Conservation (phyloP, 805 yeast species). For the Lachancea sp. region DNA sequence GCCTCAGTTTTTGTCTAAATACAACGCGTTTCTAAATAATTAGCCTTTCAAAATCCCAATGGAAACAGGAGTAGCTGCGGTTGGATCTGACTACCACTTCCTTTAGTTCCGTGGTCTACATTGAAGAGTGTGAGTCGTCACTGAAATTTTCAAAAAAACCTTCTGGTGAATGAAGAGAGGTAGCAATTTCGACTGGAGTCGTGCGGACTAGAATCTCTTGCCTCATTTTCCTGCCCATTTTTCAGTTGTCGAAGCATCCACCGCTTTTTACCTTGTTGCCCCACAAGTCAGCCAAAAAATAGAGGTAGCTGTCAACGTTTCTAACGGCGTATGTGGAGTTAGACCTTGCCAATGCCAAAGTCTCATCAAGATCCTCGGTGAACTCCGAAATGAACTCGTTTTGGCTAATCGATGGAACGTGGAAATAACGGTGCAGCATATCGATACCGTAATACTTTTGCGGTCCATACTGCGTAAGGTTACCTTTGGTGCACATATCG, state of each 20-base stretch:
- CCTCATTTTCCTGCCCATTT: too few species aligned
- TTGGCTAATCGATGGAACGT: slow-evolving; percentile 29
- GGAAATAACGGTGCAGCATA: slow-evolving; percentile 36
- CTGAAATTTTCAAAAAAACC: too few species aligned
- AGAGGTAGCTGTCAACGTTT: slow-evolving; percentile 31
- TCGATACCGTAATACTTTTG: slow-evolving; percentile 33
- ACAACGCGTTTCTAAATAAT: too few species aligned
- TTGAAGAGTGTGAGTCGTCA: too few species aligned
- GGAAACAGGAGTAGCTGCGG: too few species aligned
- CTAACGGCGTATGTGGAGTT: slow-evolving; percentile 33
- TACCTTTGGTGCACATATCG: slow-evolving; percentile 34
- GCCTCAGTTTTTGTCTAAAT: too few species aligned
- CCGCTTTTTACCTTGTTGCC: slow-evolving; percentile 8
- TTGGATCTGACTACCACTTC: too few species aligned
- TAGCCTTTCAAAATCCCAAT: too few species aligned
- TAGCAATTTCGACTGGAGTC: too few species aligned
- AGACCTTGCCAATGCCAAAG: slow-evolving; percentile 31
- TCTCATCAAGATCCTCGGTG: slow-evolving; percentile 32
- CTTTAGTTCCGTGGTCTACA: too few species aligned
- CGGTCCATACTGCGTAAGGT: slow-evolving; percentile 25
- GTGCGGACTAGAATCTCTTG: too few species aligned
- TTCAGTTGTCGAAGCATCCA: neutral
- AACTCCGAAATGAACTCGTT: slow-evolving; percentile 32
- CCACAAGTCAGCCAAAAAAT: slow-evolving; percentile 30
- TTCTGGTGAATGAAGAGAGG: too few species aligned